Conservation (phyloP, 495 filamentous ascomycete genomes). For the Emericellopsis terricola region DNA sequence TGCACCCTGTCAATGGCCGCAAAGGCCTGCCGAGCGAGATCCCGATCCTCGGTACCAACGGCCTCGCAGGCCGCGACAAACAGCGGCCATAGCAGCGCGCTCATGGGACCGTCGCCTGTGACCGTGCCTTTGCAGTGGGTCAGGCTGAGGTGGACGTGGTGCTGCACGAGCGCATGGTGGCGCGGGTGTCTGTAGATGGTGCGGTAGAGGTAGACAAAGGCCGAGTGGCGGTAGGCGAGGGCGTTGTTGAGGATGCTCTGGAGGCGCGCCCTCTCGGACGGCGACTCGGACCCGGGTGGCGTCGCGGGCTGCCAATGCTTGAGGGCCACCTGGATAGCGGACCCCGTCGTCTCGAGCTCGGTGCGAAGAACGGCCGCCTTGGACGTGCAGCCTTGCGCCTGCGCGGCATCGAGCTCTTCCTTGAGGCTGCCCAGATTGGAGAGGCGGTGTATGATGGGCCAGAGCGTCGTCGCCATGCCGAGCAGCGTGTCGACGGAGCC, state of each 20-base stretch:
- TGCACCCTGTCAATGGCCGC: constrained; percentile 29
- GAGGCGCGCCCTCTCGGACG: constrained; percentile 12
- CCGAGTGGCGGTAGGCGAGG: constrained; percentile 41
- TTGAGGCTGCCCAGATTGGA: constrained; percentile 35
- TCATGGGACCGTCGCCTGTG: constrained; percentile 34
- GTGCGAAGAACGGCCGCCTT: constrained; percentile 34
- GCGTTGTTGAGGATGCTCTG: constrained; percentile 40
- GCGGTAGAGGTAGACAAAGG: constrained; percentile 42
- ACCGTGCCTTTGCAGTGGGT: constrained; percentile 34
- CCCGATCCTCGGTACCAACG: constrained; percentile 16
- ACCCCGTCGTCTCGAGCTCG: constrained; percentile 34
- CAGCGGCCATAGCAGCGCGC: constrained; percentile 41
- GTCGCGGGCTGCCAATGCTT: constrained; percentile 25
- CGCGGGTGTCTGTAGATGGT: constrained; percentile 28
- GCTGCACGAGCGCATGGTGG: constrained; percentile 27
- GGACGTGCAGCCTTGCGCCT: constrained; percentile 14
- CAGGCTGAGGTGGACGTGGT: constrained; percentile 28
- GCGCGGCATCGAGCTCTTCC: constrained; percentile 25
- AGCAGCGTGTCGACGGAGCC: constrained; percentile 39
- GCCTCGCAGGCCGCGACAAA: constrained; percentile 43
- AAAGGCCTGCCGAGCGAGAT: constrained; percentile 28
- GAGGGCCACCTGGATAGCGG: constrained; percentile 37
- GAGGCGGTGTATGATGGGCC: constrained; percentile 45
- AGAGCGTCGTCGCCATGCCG: constrained; percentile 42
- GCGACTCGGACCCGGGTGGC: constrained; percentile 1